Percentiles rank a stretch among this genome's conserved stretches.
Evolutionary conservation across 2,329 filamentous ascomycete species (phyloP).

Genomic region (Aspergillus aculeatus): DNA sequence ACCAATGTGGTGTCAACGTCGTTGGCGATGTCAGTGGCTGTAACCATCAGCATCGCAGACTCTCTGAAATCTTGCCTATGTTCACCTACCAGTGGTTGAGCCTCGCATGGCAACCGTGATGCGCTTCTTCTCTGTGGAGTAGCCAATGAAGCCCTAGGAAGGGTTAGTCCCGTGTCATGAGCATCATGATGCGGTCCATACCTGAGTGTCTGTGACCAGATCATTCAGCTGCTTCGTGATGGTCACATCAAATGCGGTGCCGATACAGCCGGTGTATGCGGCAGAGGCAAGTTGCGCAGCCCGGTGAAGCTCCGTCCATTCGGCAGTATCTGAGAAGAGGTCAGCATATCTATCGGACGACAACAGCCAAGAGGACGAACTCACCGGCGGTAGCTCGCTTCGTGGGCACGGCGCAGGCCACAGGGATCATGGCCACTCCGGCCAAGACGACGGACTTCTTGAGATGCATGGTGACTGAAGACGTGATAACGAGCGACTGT

Average conservation of each 20-base stretch:
- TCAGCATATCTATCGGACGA: background rate
- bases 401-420: background rate
- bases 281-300: constrained; percentile 33
- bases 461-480: background rate
- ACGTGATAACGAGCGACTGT: background rate
- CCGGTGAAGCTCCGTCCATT: constrained; percentile 23
- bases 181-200: background rate
- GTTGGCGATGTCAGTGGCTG: constrained; percentile 25
- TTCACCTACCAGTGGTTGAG: constrained; percentile 18
- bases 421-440: background rate
- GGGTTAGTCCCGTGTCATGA: background rate
- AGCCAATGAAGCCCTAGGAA: constrained; percentile 29
- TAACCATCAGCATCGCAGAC: background rate
- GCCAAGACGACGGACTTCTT: background rate
- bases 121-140: constrained; percentile 24
- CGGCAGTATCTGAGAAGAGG: constrained; percentile 13
- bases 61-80: background rate
- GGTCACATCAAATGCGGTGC: constrained; percentile 30
- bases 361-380: background rate
- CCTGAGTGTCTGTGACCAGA: constrained; percentile 26
- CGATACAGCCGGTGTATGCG: constrained; percentile 28
- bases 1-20: constrained; percentile 27
- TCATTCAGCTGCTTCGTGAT: constrained; percentile 30
- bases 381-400: background rate
- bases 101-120: constrained; percentile 33